Conservation (phyloP, 441 rosid genomes). For the Rhodomyrtus psidioides region DNA sequence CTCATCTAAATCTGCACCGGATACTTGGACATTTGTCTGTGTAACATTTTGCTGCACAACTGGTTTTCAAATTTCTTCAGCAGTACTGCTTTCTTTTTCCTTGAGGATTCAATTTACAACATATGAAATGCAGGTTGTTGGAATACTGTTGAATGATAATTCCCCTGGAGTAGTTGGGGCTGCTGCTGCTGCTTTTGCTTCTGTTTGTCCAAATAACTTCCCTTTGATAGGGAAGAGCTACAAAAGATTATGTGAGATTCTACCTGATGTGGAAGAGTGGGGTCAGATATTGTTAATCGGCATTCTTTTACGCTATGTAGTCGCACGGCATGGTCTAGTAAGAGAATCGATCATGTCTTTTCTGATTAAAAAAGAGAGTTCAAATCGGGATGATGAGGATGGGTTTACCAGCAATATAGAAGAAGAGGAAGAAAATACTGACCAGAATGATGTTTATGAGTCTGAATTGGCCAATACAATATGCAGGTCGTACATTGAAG, state of each 20-base stretch:
- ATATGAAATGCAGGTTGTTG: conserved; percentile 62
- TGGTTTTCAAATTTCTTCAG: not conserved
- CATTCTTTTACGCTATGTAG: conserved; percentile 67
- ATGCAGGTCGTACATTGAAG: conserved; percentile 78
- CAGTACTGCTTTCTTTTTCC: not conserved
- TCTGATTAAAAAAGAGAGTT: conserved; percentile 31
- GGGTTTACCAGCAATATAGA: conserved; percentile 22
- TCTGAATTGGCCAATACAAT: conserved; percentile 39
- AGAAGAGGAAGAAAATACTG: conserved; percentile 27
- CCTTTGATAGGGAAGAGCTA: conserved; percentile 58
- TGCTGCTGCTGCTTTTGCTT: conserved; percentile 85
- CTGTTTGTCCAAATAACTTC: conserved; percentile 82
- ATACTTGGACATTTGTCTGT: not conserved
- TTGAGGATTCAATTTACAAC: not conserved
- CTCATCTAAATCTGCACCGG: not conserved
- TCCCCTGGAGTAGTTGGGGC: conserved; percentile 97
- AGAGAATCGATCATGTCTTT: conserved; percentile 82
- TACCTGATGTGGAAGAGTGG: conserved; percentile 99
- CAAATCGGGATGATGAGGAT: conserved; percentile 37
- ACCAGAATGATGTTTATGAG: conserved; percentile 17
- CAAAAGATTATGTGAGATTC: conserved; percentile 75
- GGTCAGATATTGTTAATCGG: conserved; percentile 83
- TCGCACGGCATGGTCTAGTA: conserved; percentile 87
- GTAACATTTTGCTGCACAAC: not conserved
- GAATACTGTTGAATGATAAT: conserved; percentile 61